phyloP scores from a whole-genome alignment of 768 basidiomycete genomes.

The Suillus fuscotomentosus region DNA sequence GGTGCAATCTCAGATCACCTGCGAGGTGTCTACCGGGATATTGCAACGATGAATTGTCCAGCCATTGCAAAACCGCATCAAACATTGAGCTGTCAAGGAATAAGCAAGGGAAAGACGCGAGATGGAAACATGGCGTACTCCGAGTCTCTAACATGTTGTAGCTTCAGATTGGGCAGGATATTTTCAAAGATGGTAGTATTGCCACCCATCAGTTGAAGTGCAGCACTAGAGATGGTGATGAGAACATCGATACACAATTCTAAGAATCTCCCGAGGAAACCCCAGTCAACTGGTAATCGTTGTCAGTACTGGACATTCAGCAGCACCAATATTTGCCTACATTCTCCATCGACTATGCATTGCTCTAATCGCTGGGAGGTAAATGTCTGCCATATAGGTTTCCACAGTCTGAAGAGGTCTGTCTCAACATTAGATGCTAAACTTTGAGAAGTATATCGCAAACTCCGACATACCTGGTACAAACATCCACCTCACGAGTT shows the following conservation, averaged over 20 bases:
- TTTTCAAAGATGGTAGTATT: slow-evolving; percentile 16
- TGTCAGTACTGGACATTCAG: slow-evolving; percentile 1
- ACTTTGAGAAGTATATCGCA: background rate
- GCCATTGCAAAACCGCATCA: slow-evolving; percentile 23
- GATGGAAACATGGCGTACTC: slow-evolving; percentile 30
- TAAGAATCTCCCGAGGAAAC: slow-evolving; percentile 45
- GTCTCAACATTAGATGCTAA: background rate
- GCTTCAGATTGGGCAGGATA: slow-evolving; percentile 37
- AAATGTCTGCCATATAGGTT: slow-evolving; percentile 22
- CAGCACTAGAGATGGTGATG: slow-evolving; percentile 33
- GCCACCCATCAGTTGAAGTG: slow-evolving; percentile 30
- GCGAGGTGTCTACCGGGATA: slow-evolving; percentile 14
- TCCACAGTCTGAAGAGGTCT: slow-evolving; percentile 28
- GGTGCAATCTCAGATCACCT: slow-evolving; percentile 25
- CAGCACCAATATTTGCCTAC: slow-evolving; percentile 35
- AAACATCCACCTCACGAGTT: slow-evolving; percentile 45
- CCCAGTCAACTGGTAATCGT: slow-evolving; percentile 53
- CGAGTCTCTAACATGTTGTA: slow-evolving; percentile 34
- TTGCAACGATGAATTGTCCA: slow-evolving; percentile 21
- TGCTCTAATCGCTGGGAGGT: slow-evolving; percentile 19
- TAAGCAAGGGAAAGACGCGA: slow-evolving; percentile 5
- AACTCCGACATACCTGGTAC: slow-evolving; percentile 44
- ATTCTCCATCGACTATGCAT: slow-evolving; percentile 37
- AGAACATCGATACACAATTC: slow-evolving; percentile 40
- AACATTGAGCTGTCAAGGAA: slow-evolving; percentile 20